Evolutionary conservation across 176 grass and related monocot genomes (phyloP).

Genomic region (Puya raimondii): DNA sequence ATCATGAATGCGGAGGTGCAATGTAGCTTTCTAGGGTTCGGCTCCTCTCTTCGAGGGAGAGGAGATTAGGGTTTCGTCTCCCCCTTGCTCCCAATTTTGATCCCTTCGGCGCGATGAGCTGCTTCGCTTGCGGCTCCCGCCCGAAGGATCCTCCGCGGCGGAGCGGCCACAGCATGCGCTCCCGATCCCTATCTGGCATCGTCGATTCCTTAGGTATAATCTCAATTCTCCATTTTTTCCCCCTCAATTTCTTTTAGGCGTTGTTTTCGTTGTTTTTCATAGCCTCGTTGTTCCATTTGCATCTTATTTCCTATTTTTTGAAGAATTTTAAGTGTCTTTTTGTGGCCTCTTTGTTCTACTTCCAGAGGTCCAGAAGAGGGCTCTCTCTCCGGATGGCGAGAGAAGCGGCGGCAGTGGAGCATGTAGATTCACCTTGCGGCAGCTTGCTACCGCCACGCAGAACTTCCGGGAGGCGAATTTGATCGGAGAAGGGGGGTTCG

Average conservation of each 20-base stretch:
- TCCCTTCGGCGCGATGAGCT: constrained; percentile 23
- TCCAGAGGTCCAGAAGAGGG: constrained; percentile 17
- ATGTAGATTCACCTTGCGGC: neutral
- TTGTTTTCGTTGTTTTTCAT: too few relatives aligned
- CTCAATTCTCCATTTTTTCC: neutral
- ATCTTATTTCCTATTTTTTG: neutral
- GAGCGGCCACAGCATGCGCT: neutral
- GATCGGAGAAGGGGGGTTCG: constrained; percentile 3
- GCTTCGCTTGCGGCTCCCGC: constrained; percentile 27
- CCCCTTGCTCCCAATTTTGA: too few relatives aligned
- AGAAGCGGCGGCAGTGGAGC: neutral
- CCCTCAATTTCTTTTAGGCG: too few relatives aligned
- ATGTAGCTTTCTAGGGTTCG: neutral
- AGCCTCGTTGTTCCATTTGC: neutral
- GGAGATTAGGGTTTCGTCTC: neutral
- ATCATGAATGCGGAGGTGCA: too few relatives aligned
- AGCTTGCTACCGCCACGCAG: neutral
- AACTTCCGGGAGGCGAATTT: neutral
- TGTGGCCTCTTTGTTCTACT: neutral
- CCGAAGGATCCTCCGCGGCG: neutral
- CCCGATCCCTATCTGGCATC: constrained; percentile 9
- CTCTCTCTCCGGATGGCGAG: constrained; percentile 7
- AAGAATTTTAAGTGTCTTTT: too few relatives aligned
- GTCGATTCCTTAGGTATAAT: constrained; percentile 22
- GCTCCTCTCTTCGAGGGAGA: neutral